Base-by-base conservation (phyloP, 352 stramenopile species). In the Phytophthora podocarpi region DNA sequence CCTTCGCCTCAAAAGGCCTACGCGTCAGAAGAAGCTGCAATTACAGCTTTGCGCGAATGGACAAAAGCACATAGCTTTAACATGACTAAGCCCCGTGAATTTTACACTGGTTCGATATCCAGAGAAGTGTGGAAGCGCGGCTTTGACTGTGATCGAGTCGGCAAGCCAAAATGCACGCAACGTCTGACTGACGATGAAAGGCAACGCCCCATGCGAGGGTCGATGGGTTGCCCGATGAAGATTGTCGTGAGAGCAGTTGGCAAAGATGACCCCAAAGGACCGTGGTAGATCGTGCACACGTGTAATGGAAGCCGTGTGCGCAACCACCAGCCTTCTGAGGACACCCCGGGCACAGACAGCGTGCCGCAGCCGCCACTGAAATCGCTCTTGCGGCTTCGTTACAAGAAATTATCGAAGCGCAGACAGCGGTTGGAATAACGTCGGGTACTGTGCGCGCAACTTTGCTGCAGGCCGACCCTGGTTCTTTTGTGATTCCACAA, bases 31-130 rank as follows among this genome's bases (percentile, higher is more conserved):
- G 28, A 49, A 9, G 32, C 12, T 20, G 31, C 30, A 1, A 37
- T 64, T 36, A 30, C 54, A 18, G 54, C 27, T 12, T 4, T 65
- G 6, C 47, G 60, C 9, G 3, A 3, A 1, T 70, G 61, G 60
- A 63, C 35, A 0, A 58, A 43, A n/a, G 35, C 28, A 16, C 60
- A 66, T 30, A 28, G 37, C 3, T 67, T 62, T 18, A 67, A 67
- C 9, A 7, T 66, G 12, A 66, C 55, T 0, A 66, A 61, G 18
- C 54, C 49, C 0, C 40, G 63, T 2, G 35, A 35, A 10, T 58
- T 62, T 5, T 40, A 31, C 16, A 60, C 28, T 5, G 21, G 37
- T n/a, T 10, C 2, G 1, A 34, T 35, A 3, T 2, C 8, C 1
- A 46, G 26, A 10, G 3, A 0, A 9, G 53, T 64, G 2, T 55